These are phyloP conservation scores for grape (Vitis vinifera) DNA, from an alignment of 164 flowering plant genomes.

Conservation along the genomic window ASM3070453v1 NC_081812.1:18630001-18630500, in stretches of 20 bases:
- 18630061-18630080: no score
- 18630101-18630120: no score
- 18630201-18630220: no score
- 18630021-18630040: no score
- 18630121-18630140: neutral
- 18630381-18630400: slow-evolving; percentile 56
- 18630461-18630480: slow-evolving; percentile 31
- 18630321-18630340: slow-evolving; percentile 49
- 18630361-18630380: slow-evolving; percentile 76
- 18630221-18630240: no score
- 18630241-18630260: no score
- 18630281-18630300: slow-evolving; percentile 31
- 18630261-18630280: neutral
- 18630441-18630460: slow-evolving; percentile 47
- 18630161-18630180: no score
- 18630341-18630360: slow-evolving; percentile 52
- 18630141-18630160: no score
- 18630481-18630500: neutral
- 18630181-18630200: neutral
- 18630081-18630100: no score
- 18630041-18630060: no score
- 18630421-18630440: slow-evolving; percentile 77
- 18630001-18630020: no score
- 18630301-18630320: slow-evolving; percentile 48
- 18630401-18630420: slow-evolving; percentile 78